Percentiles rank a stretch among this genome's conserved stretches.
These are phyloP conservation scores for Candida pseudoglaebosa DNA, from an alignment of 805 yeast species.

Conservation along the genomic window DNA sequence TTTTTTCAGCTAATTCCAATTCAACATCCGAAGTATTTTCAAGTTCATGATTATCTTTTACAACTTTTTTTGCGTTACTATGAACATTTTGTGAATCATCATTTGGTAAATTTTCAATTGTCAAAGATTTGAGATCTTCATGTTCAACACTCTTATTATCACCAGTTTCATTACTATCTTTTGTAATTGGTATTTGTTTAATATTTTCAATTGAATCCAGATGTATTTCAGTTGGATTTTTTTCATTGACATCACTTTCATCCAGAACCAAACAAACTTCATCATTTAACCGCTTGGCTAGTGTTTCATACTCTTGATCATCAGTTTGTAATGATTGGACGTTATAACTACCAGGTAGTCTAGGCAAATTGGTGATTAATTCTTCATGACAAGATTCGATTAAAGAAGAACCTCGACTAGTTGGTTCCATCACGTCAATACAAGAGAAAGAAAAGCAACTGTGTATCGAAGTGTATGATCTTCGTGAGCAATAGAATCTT, in stretches of 20 bases:
- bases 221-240: neutral
- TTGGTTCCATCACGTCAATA: neutral
- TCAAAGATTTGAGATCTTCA: neutral
- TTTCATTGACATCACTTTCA: neutral
- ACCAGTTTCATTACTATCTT: neutral
- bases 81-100: neutral
- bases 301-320: constrained; percentile 9
- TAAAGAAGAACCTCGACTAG: neutral
- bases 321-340: constrained; percentile 11
- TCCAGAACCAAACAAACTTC: neutral
- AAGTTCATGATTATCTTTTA: neutral
- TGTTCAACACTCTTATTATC: neutral
- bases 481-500: no score
- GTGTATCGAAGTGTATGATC: neutral
- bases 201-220: neutral
- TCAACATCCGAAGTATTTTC: neutral
- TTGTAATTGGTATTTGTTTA: neutral
- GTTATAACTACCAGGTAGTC: constrained; percentile 18
- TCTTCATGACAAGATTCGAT: neutral
- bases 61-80: neutral
- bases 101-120: neutral
- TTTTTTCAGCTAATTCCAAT: neutral
- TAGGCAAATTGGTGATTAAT: constrained; percentile 9
- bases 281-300: constrained; percentile 11
- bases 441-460: neutral